Conservation (phyloP, 352 stramenopile species). For the Phytopythium sindhum region DNA sequence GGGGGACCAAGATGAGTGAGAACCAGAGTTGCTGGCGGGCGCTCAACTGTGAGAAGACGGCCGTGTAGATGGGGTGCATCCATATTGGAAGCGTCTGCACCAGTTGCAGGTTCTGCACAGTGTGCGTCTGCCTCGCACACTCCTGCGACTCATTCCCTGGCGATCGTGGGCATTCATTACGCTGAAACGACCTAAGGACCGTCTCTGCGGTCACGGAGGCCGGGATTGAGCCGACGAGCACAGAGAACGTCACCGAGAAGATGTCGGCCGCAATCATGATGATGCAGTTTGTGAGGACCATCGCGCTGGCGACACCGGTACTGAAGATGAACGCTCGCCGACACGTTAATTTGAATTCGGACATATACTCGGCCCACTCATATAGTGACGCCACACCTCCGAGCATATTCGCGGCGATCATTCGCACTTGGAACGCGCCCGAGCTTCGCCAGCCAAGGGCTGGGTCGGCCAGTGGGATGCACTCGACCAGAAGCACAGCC, state of each 20-base stretch:
- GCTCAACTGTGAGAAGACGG: conserved; percentile 22
- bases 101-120: conserved; percentile 1
- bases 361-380: not conserved
- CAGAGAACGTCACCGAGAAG: conserved; percentile 26
- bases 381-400: not conserved
- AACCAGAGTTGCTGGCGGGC: conserved; percentile 18
- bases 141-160: not conserved
- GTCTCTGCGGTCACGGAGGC: not conserved
- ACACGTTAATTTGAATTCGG: conserved; percentile 2
- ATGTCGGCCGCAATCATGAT: conserved; percentile 9
- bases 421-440: not conserved
- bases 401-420: not conserved
- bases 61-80: conserved; percentile 25
- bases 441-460: not conserved
- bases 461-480: conserved; percentile 20
- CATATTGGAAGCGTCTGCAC: conserved; percentile 14
- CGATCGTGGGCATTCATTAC: not conserved
- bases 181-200: not conserved
- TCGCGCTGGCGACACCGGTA: not conserved
- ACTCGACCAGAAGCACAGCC: conserved; percentile 16
- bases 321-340: conserved; percentile 9
- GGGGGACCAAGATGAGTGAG: conserved; percentile 20
- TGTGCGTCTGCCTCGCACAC: not conserved
- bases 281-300: conserved; percentile 10
- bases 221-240: not conserved